Evolutionary conservation across 139 green algal genomes (phyloP).

Genomic region (Parachlorella kessleri): DNA sequence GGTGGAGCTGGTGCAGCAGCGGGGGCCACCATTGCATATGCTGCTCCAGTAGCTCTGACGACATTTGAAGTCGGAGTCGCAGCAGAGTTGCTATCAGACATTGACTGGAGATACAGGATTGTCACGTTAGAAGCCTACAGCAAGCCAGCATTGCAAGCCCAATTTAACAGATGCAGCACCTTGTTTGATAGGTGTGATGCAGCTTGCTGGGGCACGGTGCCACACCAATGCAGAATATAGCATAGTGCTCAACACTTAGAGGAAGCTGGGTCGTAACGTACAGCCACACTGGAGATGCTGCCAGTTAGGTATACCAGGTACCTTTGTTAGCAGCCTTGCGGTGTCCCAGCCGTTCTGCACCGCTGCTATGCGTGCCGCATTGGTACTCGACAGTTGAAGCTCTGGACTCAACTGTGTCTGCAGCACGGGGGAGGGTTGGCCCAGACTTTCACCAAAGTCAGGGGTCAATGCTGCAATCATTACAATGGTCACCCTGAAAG

Average conservation of each 20-base stretch:
- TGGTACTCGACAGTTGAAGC: not conserved
- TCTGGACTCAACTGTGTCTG: not conserved
- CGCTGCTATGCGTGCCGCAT: not conserved
- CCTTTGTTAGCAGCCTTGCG: not conserved
- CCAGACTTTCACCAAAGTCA: no score
- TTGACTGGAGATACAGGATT: not conserved
- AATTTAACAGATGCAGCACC: not conserved
- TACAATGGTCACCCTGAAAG: not conserved
- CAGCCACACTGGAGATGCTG: not conserved
- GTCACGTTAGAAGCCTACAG: not conserved
- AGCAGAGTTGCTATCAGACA: not conserved
- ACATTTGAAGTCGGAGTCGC: not conserved
- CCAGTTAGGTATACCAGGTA: not conserved
- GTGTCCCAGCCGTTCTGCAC: not conserved
- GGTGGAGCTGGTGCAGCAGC: not conserved
- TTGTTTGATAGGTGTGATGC: not conserved
- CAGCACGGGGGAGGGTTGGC: no score
- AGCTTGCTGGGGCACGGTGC: not conserved
- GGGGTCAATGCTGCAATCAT: not conserved
- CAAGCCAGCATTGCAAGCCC: not conserved
- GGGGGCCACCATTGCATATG: not conserved
- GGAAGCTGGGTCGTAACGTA: not conserved
- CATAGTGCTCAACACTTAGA: not conserved
- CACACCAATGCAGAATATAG: not conserved
- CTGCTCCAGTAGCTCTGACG: not conserved